These are phyloP conservation scores for Coniferiporia weirii DNA, from an alignment of 1,284 basidiomycete genomes.

Conservation along the genomic window DNA sequence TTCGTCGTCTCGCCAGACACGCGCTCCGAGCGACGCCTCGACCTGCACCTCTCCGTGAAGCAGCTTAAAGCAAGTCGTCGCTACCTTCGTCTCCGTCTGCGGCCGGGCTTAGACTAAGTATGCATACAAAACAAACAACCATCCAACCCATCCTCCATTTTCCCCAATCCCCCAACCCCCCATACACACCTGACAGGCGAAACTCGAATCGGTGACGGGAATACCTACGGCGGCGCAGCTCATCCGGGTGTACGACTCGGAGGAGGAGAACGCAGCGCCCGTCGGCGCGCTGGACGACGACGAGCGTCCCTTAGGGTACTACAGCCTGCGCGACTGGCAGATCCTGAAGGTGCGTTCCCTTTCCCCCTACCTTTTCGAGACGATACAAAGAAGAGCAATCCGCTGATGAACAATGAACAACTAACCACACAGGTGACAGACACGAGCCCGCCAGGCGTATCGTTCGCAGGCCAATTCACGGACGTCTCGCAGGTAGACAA, in stretches of 20 bases:
- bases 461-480: conserved; percentile 74
- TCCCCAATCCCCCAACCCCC: no score
- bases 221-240: conserved; percentile 71
- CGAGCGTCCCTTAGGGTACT: conserved; percentile 61
- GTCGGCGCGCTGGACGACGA: conserved; percentile 63
- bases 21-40: conserved; percentile 78
- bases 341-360: conserved; percentile 59
- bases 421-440: conserved; percentile 65
- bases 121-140: no score
- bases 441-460: conserved; percentile 61
- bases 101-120: no score
- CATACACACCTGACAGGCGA: no score
- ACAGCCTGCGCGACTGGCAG: conserved; percentile 65
- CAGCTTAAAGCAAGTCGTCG: conserved; percentile 65
- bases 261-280: conserved; percentile 35
- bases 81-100: neutral
- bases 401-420: no score
- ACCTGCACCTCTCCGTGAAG: conserved; percentile 65
- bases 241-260: conserved; percentile 60
- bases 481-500: conserved; percentile 89
- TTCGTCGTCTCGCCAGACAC: conserved; percentile 85
- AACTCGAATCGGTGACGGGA: conserved; percentile 89
- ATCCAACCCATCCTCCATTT: no score
- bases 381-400: neutral
- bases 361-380: neutral